Evolutionary conservation across 306 rosid species (phyloP).

Genomic region (Malus orientalis): DNA sequence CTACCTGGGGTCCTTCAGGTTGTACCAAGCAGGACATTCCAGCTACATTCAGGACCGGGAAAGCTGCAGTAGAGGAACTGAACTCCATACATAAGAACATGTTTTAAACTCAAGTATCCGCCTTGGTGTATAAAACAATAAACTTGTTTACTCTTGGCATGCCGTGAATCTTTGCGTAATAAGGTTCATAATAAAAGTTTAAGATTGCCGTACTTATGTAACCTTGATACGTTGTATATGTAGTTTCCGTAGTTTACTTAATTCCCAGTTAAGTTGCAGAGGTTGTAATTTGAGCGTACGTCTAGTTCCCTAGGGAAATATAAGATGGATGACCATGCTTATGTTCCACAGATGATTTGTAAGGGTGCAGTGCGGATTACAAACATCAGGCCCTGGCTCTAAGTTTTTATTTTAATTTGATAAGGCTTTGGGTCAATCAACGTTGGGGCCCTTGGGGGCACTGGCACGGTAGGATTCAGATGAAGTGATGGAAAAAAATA

Average conservation of each 20-base stretch:
- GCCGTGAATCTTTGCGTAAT: background rate
- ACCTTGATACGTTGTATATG: background rate
- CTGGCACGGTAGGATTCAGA: background rate
- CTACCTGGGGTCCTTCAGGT: constrained; percentile 97
- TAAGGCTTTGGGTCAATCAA: background rate
- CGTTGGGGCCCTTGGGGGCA: background rate
- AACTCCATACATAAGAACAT: background rate
- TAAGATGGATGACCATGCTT: background rate
- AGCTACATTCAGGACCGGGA: constrained; percentile 55
- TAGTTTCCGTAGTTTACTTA: background rate
- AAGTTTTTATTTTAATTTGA: background rate
- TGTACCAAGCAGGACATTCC: constrained; percentile 56
- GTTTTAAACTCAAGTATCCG: background rate
- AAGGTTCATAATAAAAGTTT: background rate
- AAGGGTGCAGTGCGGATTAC: background rate
- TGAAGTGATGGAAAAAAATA: background rate
- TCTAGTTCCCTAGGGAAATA: background rate
- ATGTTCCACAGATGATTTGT: background rate
- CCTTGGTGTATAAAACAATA: background rate
- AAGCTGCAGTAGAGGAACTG: background rate
- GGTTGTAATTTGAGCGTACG: background rate
- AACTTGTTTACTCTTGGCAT: background rate
- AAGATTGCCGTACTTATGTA: background rate
- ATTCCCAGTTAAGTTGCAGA: background rate
- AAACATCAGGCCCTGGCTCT: background rate